A percentile compares a stretch with the other conserved stretches of the same genome.
These are phyloP conservation scores for Trichoderma asperellum DNA, from an alignment of 2,329 filamentous ascomycete species.

Conservation along the genomic window DNA sequence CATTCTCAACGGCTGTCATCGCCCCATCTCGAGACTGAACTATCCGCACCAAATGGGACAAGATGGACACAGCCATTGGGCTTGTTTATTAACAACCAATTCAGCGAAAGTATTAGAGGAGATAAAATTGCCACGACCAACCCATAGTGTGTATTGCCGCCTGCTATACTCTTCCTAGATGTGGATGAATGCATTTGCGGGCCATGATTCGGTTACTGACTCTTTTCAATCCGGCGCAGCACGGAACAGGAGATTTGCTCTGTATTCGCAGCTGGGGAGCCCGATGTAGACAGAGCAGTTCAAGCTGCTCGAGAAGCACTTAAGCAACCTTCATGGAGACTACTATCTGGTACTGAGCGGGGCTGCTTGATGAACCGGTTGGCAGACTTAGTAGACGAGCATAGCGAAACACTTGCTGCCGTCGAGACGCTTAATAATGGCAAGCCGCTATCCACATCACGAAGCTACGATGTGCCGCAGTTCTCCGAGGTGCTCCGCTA, in stretches of 20 bases:
- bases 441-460: slow-evolving; percentile 70
- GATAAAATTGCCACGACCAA: slow-evolving; percentile 70
- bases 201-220: background rate
- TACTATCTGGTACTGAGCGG: slow-evolving; percentile 68
- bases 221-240: slow-evolving; percentile 34
- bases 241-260: slow-evolving; percentile 69
- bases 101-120: slow-evolving; percentile 67
- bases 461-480: slow-evolving; percentile 64
- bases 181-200: slow-evolving; percentile 69
- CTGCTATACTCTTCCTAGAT: slow-evolving; percentile 49
- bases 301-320: slow-evolving; percentile 70
- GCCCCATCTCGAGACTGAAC: slow-evolving; percentile 51
- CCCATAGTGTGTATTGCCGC: slow-evolving; percentile 57
- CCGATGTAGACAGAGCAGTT: slow-evolving; percentile 73
- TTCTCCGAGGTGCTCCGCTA: slow-evolving; percentile 63
- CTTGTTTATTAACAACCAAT: slow-evolving; percentile 85
- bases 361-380: slow-evolving; percentile 71
- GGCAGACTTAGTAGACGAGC: slow-evolving; percentile 67
- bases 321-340: slow-evolving; percentile 67
- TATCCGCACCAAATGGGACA: slow-evolving; percentile 75
- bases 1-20: background rate
- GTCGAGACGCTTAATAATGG: slow-evolving; percentile 81
- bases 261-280: slow-evolving; percentile 68
- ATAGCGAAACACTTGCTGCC: slow-evolving; percentile 56
- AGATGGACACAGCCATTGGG: slow-evolving; percentile 74